phyloP scores from a whole-genome alignment of 73 alveolate species.

The Effrenium voratum region DNA sequence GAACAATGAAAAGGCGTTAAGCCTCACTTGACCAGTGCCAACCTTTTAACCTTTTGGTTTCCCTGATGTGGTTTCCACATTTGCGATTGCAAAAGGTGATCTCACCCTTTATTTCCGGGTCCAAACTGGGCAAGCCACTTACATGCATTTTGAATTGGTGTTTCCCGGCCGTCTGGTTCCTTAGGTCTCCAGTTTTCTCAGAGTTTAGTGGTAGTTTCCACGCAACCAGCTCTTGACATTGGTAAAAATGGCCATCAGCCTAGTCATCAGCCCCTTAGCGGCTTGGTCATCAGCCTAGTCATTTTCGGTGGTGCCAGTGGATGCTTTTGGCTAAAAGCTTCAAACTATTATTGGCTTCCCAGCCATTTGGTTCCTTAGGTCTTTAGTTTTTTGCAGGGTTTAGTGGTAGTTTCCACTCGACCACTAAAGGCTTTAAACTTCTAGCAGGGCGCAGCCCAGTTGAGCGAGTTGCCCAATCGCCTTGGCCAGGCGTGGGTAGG shows the following conservation, averaged over 20 bases:
- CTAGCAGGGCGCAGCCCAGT: background rate
- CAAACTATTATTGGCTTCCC: background rate
- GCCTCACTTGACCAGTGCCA: background rate
- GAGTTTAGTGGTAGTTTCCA: too few species aligned
- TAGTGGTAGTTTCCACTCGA: background rate
- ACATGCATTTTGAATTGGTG: too few species aligned
- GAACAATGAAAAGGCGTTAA: background rate
- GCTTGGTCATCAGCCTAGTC: too few species aligned
- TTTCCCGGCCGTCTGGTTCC: too few species aligned
- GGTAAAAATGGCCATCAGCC: too few species aligned
- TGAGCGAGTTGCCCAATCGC: background rate
- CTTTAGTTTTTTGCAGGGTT: background rate
- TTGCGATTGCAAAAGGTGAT: background rate
- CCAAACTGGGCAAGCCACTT: too few species aligned
- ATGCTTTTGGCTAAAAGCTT: background rate
- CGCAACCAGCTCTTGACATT: too few species aligned
- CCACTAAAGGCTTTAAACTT: background rate
- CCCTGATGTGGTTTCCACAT: background rate
- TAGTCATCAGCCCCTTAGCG: too few species aligned
- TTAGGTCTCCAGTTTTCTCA: too few species aligned
- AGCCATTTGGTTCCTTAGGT: background rate
- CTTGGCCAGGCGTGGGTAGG: conserved; percentile 6
- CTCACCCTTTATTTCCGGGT: too few species aligned
- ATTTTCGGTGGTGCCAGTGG: background rate
- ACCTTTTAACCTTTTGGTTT: background rate